A percentile compares a stretch with the other conserved stretches of the same genome.
phyloP scores from a whole-genome alignment of 805 yeast species.

The Hanseniaspora jakobsenii region DNA sequence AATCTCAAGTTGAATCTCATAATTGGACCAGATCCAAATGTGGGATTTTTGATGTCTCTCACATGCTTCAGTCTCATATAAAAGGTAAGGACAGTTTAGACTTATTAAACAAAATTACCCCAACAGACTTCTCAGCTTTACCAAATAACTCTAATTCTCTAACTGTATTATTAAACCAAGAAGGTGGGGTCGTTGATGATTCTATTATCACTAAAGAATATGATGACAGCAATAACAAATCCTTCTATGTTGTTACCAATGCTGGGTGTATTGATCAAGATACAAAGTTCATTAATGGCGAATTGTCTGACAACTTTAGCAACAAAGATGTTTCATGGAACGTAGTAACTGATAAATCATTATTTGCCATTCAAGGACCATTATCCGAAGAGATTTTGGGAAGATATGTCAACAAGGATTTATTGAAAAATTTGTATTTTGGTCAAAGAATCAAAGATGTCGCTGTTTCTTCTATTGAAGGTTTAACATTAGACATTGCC shows the following conservation, averaged over 20 bases:
- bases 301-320: slow-evolving; percentile 32
- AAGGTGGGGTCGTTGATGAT: slow-evolving; percentile 89
- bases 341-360: slow-evolving; percentile 50
- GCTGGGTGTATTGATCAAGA: slow-evolving; percentile 91
- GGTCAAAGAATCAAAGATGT: slow-evolving; percentile 44
- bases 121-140: slow-evolving; percentile 60
- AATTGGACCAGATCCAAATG: slow-evolving; percentile 81
- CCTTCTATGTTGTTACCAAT: slow-evolving; percentile 80
- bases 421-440: slow-evolving; percentile 45
- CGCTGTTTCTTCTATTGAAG: slow-evolving; percentile 27
- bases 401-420: slow-evolving; percentile 45
- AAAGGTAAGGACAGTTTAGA: slow-evolving; percentile 54
- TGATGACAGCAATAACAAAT: slow-evolving; percentile 27
- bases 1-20: slow-evolving; percentile 84
- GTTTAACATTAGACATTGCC: slow-evolving; percentile 45
- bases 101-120: slow-evolving; percentile 73
- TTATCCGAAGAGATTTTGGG: slow-evolving; percentile 56
- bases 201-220: slow-evolving; percentile 76
- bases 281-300: slow-evolving; percentile 45
- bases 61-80: slow-evolving; percentile 85
- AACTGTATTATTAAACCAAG: slow-evolving; percentile 57
- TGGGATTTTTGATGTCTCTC: slow-evolving; percentile 92
- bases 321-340: slow-evolving; percentile 29
- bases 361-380: slow-evolving; percentile 92
- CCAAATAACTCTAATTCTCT: slow-evolving; percentile 53